A percentile compares a stretch with the other conserved stretches of the same genome.
Evolutionary conservation across 2,329 filamentous ascomycete species (phyloP).

Genomic region (Trichoderma gracile): DNA sequence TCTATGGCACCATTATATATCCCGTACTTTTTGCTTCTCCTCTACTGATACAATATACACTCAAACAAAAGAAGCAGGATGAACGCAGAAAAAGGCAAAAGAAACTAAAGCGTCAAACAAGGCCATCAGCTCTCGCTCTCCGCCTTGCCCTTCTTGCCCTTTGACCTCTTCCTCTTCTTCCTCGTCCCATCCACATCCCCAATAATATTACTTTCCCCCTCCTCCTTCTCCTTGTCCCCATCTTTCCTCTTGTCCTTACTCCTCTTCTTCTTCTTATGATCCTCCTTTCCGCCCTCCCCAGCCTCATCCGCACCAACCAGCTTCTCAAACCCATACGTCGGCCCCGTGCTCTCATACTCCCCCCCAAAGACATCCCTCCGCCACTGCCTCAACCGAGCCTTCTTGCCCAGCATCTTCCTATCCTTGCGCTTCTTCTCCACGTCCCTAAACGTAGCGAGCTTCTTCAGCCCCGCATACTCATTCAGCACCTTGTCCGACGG

Average conservation of each 20-base stretch:
- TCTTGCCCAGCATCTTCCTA: slow-evolving; percentile 87
- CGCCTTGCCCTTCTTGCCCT: slow-evolving; percentile 40
- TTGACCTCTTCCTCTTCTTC: slow-evolving; percentile 56
- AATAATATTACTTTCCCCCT: slow-evolving; percentile 35
- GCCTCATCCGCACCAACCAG: slow-evolving; percentile 34
- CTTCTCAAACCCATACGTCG: slow-evolving; percentile 58
- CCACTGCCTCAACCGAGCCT: slow-evolving; percentile 87
- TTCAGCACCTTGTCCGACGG: slow-evolving; percentile 85
- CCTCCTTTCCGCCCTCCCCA: slow-evolving; percentile 26
- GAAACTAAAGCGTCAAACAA: too few relatives aligned
- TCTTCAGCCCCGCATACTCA: slow-evolving; percentile 90
- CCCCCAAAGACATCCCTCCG: slow-evolving; percentile 63
- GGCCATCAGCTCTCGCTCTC: not conserved
- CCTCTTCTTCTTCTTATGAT: slow-evolving; percentile 24
- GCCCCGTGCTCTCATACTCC: slow-evolving; percentile 58
- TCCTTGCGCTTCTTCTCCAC: slow-evolving; percentile 86
- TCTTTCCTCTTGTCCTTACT: slow-evolving; percentile 13
- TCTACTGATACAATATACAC: not conserved
- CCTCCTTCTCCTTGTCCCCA: slow-evolving; percentile 8
- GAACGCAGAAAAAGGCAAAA: not conserved
- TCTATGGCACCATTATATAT: slow-evolving; percentile 7
- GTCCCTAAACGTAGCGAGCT: slow-evolving; percentile 87
- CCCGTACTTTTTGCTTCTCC: not conserved
- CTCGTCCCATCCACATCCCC: slow-evolving; percentile 36
- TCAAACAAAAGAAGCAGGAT: not conserved